Evolutionary conservation across 495 filamentous ascomycete genomes (phyloP).

Genomic region (Talaromyces stipitatus): DNA sequence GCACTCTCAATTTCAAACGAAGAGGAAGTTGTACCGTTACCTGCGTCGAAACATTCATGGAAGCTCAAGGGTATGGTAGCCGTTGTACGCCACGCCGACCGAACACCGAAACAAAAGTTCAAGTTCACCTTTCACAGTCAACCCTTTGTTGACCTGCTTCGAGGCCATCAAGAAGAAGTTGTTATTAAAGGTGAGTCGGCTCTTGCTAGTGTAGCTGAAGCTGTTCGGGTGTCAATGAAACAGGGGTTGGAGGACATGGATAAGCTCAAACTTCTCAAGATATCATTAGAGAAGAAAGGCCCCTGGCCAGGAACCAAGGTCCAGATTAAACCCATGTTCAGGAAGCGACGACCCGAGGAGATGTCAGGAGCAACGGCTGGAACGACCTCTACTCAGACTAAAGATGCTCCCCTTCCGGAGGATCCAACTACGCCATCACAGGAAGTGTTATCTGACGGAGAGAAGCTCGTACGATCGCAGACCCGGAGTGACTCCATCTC

Average conservation of each 20-base stretch:
- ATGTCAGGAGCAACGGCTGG: conserved; percentile 19
- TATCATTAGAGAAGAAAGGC: conserved; percentile 84
- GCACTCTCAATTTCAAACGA: conserved; percentile 21
- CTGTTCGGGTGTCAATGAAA: conserved; percentile 69
- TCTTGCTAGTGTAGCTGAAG: conserved; percentile 78
- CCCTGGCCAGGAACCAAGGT: conserved; percentile 94
- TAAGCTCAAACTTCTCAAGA: conserved; percentile 76
- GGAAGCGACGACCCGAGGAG: conserved; percentile 63
- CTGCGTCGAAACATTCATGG: conserved; percentile 92
- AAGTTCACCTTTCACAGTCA: conserved; percentile 98
- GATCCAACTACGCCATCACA: conserved; percentile 15
- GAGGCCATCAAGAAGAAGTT: conserved; percentile 93
- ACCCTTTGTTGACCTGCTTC: conserved; percentile 88
- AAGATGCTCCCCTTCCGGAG: conserved; percentile 2
- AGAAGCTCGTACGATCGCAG: conserved; percentile 31
- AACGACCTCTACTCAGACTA: conserved; percentile 7
- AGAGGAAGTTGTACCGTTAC: conserved; percentile 48
- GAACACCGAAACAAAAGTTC: conserved; percentile 97
- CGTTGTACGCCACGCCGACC: conserved; percentile 90
- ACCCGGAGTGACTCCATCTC: conserved; percentile 74
- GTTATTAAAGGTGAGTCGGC: conserved; percentile 88
- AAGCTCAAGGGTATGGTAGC: conserved; percentile 98
- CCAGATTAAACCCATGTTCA: conserved; percentile 98
- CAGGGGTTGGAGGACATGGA: conserved; percentile 74
- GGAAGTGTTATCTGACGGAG: conserved; percentile 15